Conservation (phyloP, 441 rosid genomes). For the Erysimum pusillum region DNA sequence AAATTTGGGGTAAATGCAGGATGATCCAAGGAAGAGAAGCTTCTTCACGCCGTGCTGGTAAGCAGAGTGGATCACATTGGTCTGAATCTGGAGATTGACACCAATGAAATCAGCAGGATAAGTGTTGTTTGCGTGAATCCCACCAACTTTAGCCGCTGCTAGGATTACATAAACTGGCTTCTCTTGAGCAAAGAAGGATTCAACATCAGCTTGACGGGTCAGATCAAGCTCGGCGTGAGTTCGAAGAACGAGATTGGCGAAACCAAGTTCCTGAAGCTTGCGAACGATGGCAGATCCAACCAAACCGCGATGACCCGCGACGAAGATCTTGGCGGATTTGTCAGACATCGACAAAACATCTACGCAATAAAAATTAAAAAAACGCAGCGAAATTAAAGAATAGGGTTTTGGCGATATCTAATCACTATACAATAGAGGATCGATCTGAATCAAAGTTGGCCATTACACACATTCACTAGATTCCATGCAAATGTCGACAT, state of each 20-base stretch:
- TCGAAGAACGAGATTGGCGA: constrained; percentile 68
- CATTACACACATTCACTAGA: not conserved
- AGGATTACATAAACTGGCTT: constrained; percentile 73
- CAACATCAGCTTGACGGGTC: constrained; percentile 76
- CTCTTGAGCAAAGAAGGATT: constrained; percentile 70
- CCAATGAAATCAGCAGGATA: constrained; percentile 93
- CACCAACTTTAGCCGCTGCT: constrained; percentile 93
- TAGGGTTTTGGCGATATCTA: not conserved
- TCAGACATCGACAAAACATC: constrained; percentile 59
- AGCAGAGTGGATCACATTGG: constrained; percentile 89
- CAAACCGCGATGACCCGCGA: constrained; percentile 90
- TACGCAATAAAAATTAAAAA: not conserved
- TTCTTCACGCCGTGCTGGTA: constrained; percentile 73
- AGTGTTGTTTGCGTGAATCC: constrained; percentile 94
- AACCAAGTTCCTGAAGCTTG: constrained; percentile 63
- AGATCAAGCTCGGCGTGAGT: constrained; percentile 83
- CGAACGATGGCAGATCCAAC: constrained; percentile 91
- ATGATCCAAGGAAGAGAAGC: constrained; percentile 90
- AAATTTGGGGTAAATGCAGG: constrained; percentile 91
- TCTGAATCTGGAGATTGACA: constrained; percentile 91
- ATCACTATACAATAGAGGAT: not conserved
- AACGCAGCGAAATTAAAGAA: not conserved
- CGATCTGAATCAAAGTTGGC: not conserved
- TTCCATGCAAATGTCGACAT: constrained; percentile 10
- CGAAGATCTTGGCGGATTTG: constrained; percentile 79